Conservation (phyloP, 2,329 filamentous ascomycete genomes). For the Graphilbum fragrans region DNA sequence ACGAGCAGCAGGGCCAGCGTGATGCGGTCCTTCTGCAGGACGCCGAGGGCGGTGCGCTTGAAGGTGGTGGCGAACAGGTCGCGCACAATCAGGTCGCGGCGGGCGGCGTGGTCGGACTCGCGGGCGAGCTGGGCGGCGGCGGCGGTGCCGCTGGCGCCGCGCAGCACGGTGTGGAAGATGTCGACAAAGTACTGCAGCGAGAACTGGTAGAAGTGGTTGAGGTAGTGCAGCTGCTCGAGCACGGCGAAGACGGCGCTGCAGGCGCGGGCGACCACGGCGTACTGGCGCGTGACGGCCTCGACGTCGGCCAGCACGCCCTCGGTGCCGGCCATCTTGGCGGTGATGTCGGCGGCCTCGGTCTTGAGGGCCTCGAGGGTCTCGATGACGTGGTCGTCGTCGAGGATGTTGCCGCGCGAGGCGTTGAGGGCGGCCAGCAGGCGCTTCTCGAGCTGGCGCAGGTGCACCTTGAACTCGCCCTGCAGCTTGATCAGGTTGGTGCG, state of each 20-base stretch:
- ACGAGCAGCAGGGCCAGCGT: slow-evolving; percentile 90
- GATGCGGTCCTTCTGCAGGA: slow-evolving; percentile 88
- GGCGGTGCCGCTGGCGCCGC: slow-evolving; percentile 16
- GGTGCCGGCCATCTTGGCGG: slow-evolving; percentile 88
- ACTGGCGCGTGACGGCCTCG: slow-evolving; percentile 87
- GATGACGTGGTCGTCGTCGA: slow-evolving; percentile 97
- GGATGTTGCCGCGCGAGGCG: slow-evolving; percentile 92
- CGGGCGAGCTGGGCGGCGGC: slow-evolving; percentile 61
- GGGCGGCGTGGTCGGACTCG: slow-evolving; percentile 62
- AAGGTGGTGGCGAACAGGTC: slow-evolving; percentile 88
- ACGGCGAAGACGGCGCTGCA: slow-evolving; percentile 97
- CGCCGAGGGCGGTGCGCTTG: slow-evolving; percentile 81
- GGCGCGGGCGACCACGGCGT: slow-evolving; percentile 82
- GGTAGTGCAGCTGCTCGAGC: slow-evolving; percentile 89
- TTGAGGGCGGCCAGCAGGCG: slow-evolving; percentile 88
- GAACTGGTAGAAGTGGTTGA: slow-evolving; percentile 99
- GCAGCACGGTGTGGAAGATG: slow-evolving; percentile 89
- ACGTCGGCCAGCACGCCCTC: slow-evolving; percentile 98
- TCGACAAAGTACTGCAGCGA: slow-evolving; percentile 96
- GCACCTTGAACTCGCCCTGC: slow-evolving; percentile 98
- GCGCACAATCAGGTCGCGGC: slow-evolving; percentile 81
- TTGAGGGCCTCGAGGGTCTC: slow-evolving; percentile 96
- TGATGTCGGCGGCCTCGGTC: slow-evolving; percentile 94
- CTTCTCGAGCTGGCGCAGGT: slow-evolving; percentile 90
- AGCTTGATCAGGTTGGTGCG: slow-evolving; percentile 96